Evolutionary conservation across 2,329 filamentous ascomycete species (phyloP).

Genomic region (Immersiporthe knoxdaviesiana): DNA sequence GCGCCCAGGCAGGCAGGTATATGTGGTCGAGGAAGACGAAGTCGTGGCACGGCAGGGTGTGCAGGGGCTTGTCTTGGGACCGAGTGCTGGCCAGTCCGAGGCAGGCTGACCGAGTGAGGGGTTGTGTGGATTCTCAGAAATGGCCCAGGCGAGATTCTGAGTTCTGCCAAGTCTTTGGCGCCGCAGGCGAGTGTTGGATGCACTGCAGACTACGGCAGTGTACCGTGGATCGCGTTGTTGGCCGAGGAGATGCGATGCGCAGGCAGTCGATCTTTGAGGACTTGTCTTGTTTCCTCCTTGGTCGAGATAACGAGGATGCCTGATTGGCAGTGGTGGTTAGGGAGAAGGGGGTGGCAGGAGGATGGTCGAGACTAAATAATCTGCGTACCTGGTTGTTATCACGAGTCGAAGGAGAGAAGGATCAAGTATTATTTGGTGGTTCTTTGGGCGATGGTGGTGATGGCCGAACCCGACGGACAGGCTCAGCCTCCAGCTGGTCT

Average conservation of each 20-base stretch:
- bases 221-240: slow-evolving; percentile 19
- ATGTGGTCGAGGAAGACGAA: neutral
- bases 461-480: slow-evolving; percentile 4
- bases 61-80: neutral
- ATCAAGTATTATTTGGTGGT: neutral
- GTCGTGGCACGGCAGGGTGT: neutral
- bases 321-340: neutral
- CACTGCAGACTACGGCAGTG: neutral
- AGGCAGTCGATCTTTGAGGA: neutral
- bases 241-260: slow-evolving; percentile 15
- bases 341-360: too few relatives aligned
- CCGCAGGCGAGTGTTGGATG: slow-evolving; percentile 18
- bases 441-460: neutral
- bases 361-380: too few relatives aligned
- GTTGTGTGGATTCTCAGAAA: neutral
- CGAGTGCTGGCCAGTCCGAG: neutral
- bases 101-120: neutral
- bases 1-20: slow-evolving; percentile 4
- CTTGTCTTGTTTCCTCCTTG: neutral
- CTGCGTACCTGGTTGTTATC: neutral
- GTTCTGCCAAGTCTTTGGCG: slow-evolving; percentile 25
- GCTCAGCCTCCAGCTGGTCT: slow-evolving; percentile 14
- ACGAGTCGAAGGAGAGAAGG: neutral
- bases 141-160: slow-evolving; percentile 2
- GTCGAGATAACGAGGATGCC: neutral